These are phyloP conservation scores for Thermomyces lanuginosus DNA, from an alignment of 2,329 filamentous ascomycete species.

Conservation along the genomic window DNA sequence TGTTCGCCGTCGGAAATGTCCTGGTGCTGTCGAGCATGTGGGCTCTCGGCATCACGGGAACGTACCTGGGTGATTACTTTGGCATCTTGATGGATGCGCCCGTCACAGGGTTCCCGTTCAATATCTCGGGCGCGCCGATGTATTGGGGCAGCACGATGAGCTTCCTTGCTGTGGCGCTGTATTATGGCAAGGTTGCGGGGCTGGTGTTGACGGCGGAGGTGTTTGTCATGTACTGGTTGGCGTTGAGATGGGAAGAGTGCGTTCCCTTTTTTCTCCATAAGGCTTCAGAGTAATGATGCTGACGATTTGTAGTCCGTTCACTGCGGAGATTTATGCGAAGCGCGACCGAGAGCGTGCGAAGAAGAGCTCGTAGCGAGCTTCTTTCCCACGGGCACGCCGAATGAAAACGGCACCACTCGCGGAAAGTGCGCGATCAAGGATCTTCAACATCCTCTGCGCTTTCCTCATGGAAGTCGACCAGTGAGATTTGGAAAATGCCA, in stretches of 20 bases:
- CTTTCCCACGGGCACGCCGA: too few relatives aligned
- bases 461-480: too few relatives aligned
- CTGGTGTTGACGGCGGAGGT: constrained; percentile 61
- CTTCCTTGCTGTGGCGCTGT: constrained; percentile 74
- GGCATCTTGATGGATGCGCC: constrained; percentile 93
- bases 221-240: constrained; percentile 60
- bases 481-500: too few relatives aligned
- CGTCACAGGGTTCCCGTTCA: constrained; percentile 93
- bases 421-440: constrained; percentile 8
- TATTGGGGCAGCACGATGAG: constrained; percentile 88
- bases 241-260: constrained; percentile 68
- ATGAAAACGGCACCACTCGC: too few relatives aligned
- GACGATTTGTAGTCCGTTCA: constrained; percentile 51
- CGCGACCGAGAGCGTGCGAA: constrained; percentile 27
- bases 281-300: constrained; percentile 2
- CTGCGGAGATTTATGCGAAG: constrained; percentile 80
- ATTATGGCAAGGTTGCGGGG: constrained; percentile 76
- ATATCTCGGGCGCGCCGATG: constrained; percentile 79
- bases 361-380: constrained; percentile 18
- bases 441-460: constrained; percentile 21
- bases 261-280: constrained; percentile 11
- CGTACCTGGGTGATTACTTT: constrained; percentile 96
- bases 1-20: constrained; percentile 62
- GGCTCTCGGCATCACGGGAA: constrained; percentile 83
- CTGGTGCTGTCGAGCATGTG: constrained; percentile 82